phyloP scores from a whole-genome alignment of 176 grass and related monocot genomes.

The Avena insularis region DNA sequence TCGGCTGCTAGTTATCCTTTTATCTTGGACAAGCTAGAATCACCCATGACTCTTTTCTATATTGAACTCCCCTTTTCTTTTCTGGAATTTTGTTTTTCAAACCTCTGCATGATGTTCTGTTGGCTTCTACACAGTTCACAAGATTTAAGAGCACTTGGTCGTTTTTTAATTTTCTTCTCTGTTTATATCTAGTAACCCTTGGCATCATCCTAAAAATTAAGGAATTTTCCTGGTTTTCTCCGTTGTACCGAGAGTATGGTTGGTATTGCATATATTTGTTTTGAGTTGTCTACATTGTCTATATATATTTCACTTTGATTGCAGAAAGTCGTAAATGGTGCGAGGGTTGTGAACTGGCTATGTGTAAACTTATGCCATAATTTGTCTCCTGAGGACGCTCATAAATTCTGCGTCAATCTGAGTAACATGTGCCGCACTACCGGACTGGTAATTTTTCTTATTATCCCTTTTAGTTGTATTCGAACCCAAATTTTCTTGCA shows the following conservation, averaged over 20 bases:
- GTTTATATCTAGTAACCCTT: background rate
- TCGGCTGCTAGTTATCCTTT: background rate
- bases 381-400: background rate
- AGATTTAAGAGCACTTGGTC: background rate
- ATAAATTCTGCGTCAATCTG: slow-evolving; percentile 5
- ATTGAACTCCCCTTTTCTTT: background rate
- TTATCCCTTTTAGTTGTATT: background rate
- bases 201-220: background rate
- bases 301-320: slow-evolving; percentile 23
- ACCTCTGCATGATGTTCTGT: background rate
- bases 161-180: background rate
- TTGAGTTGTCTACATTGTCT: background rate
- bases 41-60: background rate
- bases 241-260: background rate
- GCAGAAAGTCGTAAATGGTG: slow-evolving; percentile 55
- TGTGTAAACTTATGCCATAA: slow-evolving; percentile 34
- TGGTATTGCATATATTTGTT: background rate
- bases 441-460: slow-evolving; percentile 48
- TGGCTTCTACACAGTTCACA: background rate
- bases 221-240: slow-evolving; percentile 9
- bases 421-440: background rate
- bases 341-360: slow-evolving; percentile 25
- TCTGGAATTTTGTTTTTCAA: background rate
- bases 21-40: background rate
- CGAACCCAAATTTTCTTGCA: background rate